Base-by-base conservation (phyloP, 1,139 yeast genomes). In the Yamadazyma aaseri region DNA sequence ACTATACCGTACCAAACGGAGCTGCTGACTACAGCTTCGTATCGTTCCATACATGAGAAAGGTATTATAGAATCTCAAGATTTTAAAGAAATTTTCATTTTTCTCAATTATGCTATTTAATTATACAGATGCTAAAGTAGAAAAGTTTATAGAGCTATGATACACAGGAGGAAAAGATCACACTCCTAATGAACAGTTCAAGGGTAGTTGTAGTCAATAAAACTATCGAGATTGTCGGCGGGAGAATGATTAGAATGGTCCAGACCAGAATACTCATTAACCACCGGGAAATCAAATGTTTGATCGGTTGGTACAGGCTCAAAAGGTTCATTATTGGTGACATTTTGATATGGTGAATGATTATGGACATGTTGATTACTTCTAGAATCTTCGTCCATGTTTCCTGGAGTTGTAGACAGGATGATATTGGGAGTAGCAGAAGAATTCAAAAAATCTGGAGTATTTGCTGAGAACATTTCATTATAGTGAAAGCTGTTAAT, bases 401-500 rank as follows among this genome's bases (percentile, higher is more conserved):
- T 29, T 6, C 26, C 11, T 8, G 32, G 32, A 4, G 32, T 23
- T 22, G 15, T 7, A 5, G 42, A 22, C 20, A 33, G 47, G 4
- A 33, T 32, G 10, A 45, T 28, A 29, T 42, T 49, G 4, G 62
- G 58, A n/a, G 59, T 53, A 22, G 51, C 58, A 5, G 47, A 43
- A 4, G 53, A 40, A 14, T 47, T 47, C 26, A 61, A 55, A 34
- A 61, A 61, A 31, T 61, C 65, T 2, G 67, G 65, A 2, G 65
- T 57, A 34, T 53, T 51, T 9, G 58, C 52, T 8, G 50, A 45
- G 35, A 56, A 56, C 38, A 56, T 47, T 30, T 56, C 61, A 29
- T 47, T 45, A 31, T 44, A 40, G 28, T 46, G 45, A 39, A 46
- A 39, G 27, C 41, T 36, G 10, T 38, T 21, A 10, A 40, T 28